phyloP scores from a whole-genome alignment of 2,329 filamentous ascomycete genomes.

The Endothia cerciana region DNA sequence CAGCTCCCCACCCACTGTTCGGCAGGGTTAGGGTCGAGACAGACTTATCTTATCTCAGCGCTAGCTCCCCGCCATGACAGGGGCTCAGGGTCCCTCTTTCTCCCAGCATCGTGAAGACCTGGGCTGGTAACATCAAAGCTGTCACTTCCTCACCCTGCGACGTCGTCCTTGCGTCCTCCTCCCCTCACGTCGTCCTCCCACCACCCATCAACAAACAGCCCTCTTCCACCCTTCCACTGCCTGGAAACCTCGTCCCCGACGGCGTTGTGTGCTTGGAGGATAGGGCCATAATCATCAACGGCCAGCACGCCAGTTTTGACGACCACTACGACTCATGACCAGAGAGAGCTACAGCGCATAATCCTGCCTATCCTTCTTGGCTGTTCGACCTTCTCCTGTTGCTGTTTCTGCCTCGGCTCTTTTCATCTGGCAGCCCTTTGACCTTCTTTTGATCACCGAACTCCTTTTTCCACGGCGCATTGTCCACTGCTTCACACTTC shows the following conservation, averaged over 20 bases:
- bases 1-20: too few species aligned
- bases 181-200: neutral
- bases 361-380: slow-evolving; percentile 14
- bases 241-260: neutral
- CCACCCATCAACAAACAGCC: slow-evolving; percentile 1
- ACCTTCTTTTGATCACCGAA: neutral
- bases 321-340: slow-evolving; percentile 25
- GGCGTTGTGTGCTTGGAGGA: neutral
- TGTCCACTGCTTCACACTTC: neutral
- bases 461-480: neutral
- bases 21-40: neutral
- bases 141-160: slow-evolving; percentile 17
- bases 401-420: neutral
- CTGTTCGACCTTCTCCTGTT: slow-evolving; percentile 15
- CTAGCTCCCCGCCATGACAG: slow-evolving; percentile 14
- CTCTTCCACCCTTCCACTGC: neutral
- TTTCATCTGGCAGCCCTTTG: neutral
- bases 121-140: slow-evolving; percentile 9
- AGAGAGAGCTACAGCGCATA: slow-evolving; percentile 20
- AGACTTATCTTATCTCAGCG: slow-evolving; percentile 15
- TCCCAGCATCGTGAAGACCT: slow-evolving; percentile 9
- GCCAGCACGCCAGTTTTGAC: slow-evolving; percentile 10
- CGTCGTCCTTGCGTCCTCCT: neutral
- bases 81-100: slow-evolving; percentile 25
- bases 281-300: neutral